Evolutionary conservation across 352 stramenopile genomes (phyloP), one percentile per base, ranked within the genome.

Genomic region (Phytophthora chlamydospora): DNA sequence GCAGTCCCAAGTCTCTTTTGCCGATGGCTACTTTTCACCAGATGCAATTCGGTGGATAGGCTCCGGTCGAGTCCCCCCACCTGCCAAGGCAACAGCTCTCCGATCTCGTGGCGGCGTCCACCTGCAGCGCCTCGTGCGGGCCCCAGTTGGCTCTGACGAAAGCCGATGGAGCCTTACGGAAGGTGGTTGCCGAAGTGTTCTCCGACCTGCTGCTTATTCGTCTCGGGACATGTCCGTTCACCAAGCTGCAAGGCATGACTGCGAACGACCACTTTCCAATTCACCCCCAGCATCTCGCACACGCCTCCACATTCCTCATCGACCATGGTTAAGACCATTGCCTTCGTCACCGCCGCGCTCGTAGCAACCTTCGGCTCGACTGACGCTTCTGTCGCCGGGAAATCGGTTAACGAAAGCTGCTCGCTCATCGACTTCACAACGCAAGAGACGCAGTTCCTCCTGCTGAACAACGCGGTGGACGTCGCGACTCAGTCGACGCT

Each of bases 401-500:
- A 44, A 10, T 24, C 40, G 21, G 39, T 43, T 36, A 66, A 45
- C 13, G 34, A 70, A 59, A 69, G 66, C 35, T 85, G 74, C 53
- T 52, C 55, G 24, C 34, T 69, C 27, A 40, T 78, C 50, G 69
- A 76, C 48, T 86, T 76, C 64, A 73, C 64, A n/a, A 50, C 73
- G 9, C 68, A 76, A 54, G 42, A 64, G 1, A 68, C 55, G 6
- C 68, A 84, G 50, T 67, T 86, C 52, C 49, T 64, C 16, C 50
- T 70, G 47, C 47, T 88, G 49, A 86, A 86, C 72, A 70, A 76
- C 27, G 42, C 78, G 10, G 39, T 76, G 42, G 60, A 69, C 27
- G 44, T 66, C 17, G 55, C 27, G 8, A 56, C 48, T 0, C 47
- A 61, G 12, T 68, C 55, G 6, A 68, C 48, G 5, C 47, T 76